phyloP scores from a whole-genome alignment of 768 basidiomycete species.

The Phanerochaete carnosa region DNA sequence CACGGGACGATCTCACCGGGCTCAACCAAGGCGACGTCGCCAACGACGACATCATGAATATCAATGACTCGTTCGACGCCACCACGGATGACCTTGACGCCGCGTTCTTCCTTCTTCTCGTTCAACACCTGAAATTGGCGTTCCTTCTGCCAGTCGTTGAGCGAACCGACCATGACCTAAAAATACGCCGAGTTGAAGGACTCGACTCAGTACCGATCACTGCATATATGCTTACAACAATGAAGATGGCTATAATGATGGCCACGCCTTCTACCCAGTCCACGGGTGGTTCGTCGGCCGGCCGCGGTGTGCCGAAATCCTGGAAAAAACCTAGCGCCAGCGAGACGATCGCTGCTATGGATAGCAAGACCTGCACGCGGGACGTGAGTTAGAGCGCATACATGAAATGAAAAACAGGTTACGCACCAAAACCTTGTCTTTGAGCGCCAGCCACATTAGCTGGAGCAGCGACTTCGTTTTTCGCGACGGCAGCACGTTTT shows the following conservation, averaged over 20 bases:
- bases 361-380: conserved; percentile 73
- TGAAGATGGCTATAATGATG: conserved; percentile 70
- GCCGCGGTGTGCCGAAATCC: conserved; percentile 74
- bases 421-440: conserved; percentile 62
- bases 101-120: conserved; percentile 93
- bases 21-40: conserved; percentile 88
- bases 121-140: conserved; percentile 91
- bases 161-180: conserved; percentile 83
- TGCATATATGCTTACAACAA: conserved; percentile 56
- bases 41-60: conserved; percentile 82
- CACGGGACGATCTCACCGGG: conserved; percentile 96
- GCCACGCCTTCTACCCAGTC: conserved; percentile 97
- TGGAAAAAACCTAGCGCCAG: conserved; percentile 93
- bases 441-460: conserved; percentile 61
- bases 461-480: conserved; percentile 45
- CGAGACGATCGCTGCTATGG: conserved; percentile 89
- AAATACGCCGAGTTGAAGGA: background rate
- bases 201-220: background rate
- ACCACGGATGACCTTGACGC: conserved; percentile 59
- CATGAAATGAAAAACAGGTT: background rate
- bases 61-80: conserved; percentile 26
- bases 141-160: conserved; percentile 99
- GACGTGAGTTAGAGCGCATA: background rate
- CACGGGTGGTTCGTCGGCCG: conserved; percentile 65
- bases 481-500: conserved; percentile 46